phyloP scores from a whole-genome alignment of 2,329 filamentous ascomycete species.

The Mycosphaerella sp. region DNA sequence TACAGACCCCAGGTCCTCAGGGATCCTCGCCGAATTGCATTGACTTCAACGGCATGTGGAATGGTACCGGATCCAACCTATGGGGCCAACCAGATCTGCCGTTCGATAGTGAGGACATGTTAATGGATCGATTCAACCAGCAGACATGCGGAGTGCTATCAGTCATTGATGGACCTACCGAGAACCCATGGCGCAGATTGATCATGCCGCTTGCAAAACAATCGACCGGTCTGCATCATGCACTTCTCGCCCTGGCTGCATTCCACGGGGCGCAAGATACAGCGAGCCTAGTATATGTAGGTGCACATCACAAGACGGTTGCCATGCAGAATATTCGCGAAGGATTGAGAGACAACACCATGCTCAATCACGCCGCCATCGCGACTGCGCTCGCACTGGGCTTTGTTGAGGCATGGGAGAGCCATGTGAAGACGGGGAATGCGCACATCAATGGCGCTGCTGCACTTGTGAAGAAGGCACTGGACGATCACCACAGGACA shows the following conservation, averaged over 20 bases:
- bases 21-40: neutral
- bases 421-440: constrained; percentile 61
- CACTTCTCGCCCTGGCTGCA: constrained; percentile 61
- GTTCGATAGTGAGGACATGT: constrained; percentile 49
- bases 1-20: constrained; percentile 14
- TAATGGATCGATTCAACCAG: constrained; percentile 57
- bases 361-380: constrained; percentile 58
- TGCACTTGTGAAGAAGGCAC: constrained; percentile 54
- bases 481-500: constrained; percentile 43
- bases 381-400: constrained; percentile 64
- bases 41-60: constrained; percentile 5
- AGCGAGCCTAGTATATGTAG: constrained; percentile 53
- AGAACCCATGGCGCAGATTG: constrained; percentile 65
- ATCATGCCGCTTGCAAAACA: constrained; percentile 62
- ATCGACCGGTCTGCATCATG: constrained; percentile 60
- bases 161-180: constrained; percentile 60
- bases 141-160: constrained; percentile 65
- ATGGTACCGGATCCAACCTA: neutral
- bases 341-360: constrained; percentile 51
- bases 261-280: constrained; percentile 59
- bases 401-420: constrained; percentile 66
- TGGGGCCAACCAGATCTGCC: constrained; percentile 27
- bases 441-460: constrained; percentile 63
- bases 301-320: constrained; percentile 62
- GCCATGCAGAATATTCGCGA: constrained; percentile 55